These are phyloP conservation scores for Vitis cinerea DNA, from an alignment of 164 flowering plant species.

Conservation along the genomic window DNA sequence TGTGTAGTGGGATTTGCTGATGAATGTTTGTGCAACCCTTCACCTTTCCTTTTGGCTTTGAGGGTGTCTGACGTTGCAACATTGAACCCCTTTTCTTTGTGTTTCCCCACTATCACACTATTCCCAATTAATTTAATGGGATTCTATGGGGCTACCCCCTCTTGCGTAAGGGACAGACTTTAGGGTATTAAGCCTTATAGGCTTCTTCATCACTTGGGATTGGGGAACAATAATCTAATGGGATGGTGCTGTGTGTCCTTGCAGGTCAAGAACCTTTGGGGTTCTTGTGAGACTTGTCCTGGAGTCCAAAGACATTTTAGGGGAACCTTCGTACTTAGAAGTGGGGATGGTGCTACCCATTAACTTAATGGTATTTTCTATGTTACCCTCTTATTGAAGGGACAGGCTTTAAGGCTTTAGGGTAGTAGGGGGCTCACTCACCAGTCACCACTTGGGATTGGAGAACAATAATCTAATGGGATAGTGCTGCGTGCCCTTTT, in stretches of 20 bases:
- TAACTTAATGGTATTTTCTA: too few relatives aligned
- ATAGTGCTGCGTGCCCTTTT: neutral
- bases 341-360: too few relatives aligned
- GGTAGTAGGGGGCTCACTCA: too few relatives aligned
- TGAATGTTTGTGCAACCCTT: constrained; percentile 1
- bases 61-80: constrained; percentile 21
- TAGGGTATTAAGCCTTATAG: neutral
- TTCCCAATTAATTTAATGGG: constrained; percentile 1
- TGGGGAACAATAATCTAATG: neutral
- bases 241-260: neutral
- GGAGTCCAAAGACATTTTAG: neutral
- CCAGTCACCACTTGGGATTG: too few relatives aligned
- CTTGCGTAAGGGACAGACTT: neutral
- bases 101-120: constrained; percentile 10
- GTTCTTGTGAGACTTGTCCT: neutral
- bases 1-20: constrained; percentile 9
- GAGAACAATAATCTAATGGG: neutral
- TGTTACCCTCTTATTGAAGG: too few relatives aligned
- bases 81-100: neutral
- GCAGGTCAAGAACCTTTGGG: too few relatives aligned
- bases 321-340: neutral
- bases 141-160: neutral
- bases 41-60: neutral
- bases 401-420: too few relatives aligned
- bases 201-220: neutral